A percentile compares a stretch with the other conserved stretches of the same genome.
These are phyloP conservation scores for Xerocomellus intermedius DNA, from an alignment of 768 basidiomycete genomes.

Conservation along the genomic window DNA sequence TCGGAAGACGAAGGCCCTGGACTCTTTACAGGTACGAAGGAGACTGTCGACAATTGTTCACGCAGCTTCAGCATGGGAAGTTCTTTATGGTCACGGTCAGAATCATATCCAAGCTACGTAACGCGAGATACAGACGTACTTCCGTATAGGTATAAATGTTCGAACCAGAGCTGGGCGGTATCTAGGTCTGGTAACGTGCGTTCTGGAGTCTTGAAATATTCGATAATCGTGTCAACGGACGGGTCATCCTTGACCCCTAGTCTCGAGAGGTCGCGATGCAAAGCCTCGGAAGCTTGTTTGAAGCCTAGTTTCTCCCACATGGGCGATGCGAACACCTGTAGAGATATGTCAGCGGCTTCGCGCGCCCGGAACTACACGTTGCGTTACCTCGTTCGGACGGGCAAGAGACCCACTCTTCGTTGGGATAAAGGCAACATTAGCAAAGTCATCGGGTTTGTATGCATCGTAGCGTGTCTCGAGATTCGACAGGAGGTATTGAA, in stretches of 20 bases:
- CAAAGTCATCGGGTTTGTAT: constrained; percentile 13
- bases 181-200: neutral
- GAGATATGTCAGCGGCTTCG: neutral
- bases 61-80: constrained; percentile 4
- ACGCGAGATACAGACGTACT: constrained; percentile 1
- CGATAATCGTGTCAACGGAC: neutral
- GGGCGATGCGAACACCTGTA: constrained; percentile 7
- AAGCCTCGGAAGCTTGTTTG: neutral
- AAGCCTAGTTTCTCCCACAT: constrained; percentile 12
- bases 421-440: constrained; percentile 11
- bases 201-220: neutral
- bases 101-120: neutral
- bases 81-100: constrained; percentile 3
- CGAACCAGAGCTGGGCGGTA: constrained; percentile 7
- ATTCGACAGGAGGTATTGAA: constrained; percentile 12
- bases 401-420: constrained; percentile 6
- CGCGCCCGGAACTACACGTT: neutral
- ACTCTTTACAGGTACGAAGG: constrained; percentile 12
- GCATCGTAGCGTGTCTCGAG: constrained; percentile 6
- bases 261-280: constrained; percentile 8
- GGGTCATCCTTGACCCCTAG: constrained; percentile 12
- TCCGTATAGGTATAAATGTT: constrained; percentile 1
- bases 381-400: constrained; percentile 7
- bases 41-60: constrained; percentile 4
- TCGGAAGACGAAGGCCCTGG: neutral